Conservation (phyloP, 75 land plant genomes). For the Adiantum capillusveneris region DNA sequence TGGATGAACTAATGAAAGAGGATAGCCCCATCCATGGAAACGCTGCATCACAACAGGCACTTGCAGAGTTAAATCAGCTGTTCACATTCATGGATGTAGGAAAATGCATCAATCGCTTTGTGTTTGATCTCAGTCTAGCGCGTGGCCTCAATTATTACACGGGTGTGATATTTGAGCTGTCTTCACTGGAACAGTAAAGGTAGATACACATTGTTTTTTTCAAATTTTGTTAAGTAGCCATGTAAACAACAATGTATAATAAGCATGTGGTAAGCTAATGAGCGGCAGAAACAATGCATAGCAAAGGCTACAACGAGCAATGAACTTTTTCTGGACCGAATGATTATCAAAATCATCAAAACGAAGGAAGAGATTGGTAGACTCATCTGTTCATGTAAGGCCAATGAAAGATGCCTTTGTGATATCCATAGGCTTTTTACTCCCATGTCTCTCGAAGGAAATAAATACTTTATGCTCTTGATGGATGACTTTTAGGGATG, state of each 20-base stretch:
- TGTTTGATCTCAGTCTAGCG: constrained; percentile 92
- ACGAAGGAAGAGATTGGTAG: too few relatives aligned
- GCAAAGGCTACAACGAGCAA: too few relatives aligned
- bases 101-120: constrained; percentile 49
- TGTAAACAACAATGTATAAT: background rate
- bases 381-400: too few relatives aligned
- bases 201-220: background rate
- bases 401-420: too few relatives aligned
- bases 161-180: constrained; percentile 93
- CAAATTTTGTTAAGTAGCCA: background rate
- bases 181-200: constrained; percentile 77
- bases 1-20: constrained; percentile 43
- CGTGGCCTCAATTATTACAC: constrained; percentile 94
- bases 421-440: too few relatives aligned
- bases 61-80: constrained; percentile 52
- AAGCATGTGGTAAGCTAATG: too few relatives aligned
- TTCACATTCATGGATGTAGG: constrained; percentile 52
- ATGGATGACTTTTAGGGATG: too few relatives aligned
- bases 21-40: constrained; percentile 40
- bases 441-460: too few relatives aligned
- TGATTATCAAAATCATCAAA: too few relatives aligned
- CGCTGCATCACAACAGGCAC: constrained; percentile 39
- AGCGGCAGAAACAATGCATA: too few relatives aligned
- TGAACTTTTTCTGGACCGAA: too few relatives aligned
- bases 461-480: too few relatives aligned